These are phyloP conservation scores for Vaccinium corymbosum DNA, from an alignment of 148 eudicot genomes.

Conservation along the genomic window DNA sequence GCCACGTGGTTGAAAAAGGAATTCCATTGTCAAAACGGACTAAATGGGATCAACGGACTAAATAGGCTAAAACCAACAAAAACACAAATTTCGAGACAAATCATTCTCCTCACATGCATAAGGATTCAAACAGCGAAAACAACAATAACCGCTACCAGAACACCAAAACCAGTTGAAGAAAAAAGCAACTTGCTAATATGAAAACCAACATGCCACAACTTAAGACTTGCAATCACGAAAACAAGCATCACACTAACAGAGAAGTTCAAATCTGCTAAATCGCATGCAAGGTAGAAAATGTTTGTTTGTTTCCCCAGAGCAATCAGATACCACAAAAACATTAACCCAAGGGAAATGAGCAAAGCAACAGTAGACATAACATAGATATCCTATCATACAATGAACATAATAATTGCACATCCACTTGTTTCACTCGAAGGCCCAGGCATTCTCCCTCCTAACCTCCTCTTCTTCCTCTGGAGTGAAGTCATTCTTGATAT, in stretches of 20 bases:
- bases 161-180: not conserved
- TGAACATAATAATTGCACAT: not conserved
- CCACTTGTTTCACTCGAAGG: constrained; percentile 28
- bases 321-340: not conserved
- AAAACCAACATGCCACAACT: not conserved
- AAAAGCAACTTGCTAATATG: not conserved
- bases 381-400: constrained; percentile 9
- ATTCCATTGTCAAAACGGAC: not conserved
- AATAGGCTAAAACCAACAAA: no score
- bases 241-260: not conserved
- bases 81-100: no score
- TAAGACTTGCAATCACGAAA: not conserved
- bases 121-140: no score
- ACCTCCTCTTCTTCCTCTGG: constrained; percentile 46
- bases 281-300: not conserved
- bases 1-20: not conserved
- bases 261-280: constrained; percentile 5
- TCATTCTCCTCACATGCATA: no score
- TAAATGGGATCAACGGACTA: not conserved
- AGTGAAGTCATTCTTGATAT: constrained; percentile 41
- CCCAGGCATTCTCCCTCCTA: constrained; percentile 52
- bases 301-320: not conserved
- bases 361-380: not conserved
- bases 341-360: not conserved
- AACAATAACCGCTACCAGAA: not conserved